phyloP scores from a whole-genome alignment of 2,329 filamentous ascomycete genomes.

The Fusarium palustre region DNA sequence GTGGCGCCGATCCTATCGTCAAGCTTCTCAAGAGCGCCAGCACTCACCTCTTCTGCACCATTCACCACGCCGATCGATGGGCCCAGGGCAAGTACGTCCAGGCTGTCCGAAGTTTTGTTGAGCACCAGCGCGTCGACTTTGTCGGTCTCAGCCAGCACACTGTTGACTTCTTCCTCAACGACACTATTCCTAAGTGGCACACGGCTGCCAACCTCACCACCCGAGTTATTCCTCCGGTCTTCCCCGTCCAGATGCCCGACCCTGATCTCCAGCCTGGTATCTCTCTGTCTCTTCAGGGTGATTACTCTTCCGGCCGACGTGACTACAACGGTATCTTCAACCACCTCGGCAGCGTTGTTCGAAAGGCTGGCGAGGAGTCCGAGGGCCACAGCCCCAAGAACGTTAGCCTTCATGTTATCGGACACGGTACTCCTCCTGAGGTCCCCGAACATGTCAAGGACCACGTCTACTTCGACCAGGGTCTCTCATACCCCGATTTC shows the following conservation, averaged over 20 bases:
- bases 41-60: conserved; percentile 46
- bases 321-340: conserved; percentile 46
- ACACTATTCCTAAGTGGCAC: conserved; percentile 41
- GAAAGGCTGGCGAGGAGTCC: conserved; percentile 30
- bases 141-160: conserved; percentile 48
- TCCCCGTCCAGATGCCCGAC: conserved; percentile 39
- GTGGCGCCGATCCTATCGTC: conserved; percentile 29
- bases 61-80: conserved; percentile 48
- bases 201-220: conserved; percentile 30
- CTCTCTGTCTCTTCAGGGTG: conserved; percentile 47
- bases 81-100: conserved; percentile 38
- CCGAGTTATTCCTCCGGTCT: conserved; percentile 46
- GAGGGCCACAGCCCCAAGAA: conserved; percentile 19
- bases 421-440: conserved; percentile 42
- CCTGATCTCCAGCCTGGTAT: conserved; percentile 27
- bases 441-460: conserved; percentile 41
- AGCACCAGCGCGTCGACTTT: conserved; percentile 42
- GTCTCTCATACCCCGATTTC: conserved; percentile 47
- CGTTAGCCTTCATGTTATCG: conserved; percentile 45
- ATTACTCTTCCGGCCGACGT: conserved; percentile 46
- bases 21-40: conserved; percentile 37
- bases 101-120: conserved; percentile 35
- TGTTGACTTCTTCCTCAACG: conserved; percentile 38
- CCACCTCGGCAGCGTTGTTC: conserved; percentile 42
- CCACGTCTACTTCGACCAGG: conserved; percentile 43